A percentile compares a stretch with the other conserved stretches of the same genome.
Evolutionary conservation across 805 yeast species (phyloP).

Genomic region (Candida chauliodis): DNA sequence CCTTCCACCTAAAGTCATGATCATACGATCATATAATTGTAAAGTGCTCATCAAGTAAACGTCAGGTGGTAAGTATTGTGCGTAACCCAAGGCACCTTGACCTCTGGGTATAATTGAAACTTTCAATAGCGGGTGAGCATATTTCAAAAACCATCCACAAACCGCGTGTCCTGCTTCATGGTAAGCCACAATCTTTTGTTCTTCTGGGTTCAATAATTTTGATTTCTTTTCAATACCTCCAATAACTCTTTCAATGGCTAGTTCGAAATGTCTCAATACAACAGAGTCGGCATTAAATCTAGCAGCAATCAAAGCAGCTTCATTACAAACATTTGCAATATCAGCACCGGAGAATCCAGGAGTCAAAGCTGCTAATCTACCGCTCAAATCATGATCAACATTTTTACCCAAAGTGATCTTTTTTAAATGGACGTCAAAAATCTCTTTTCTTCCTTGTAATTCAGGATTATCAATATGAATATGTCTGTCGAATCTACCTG

Average conservation of each 20-base stretch:
- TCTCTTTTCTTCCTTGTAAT: conserved; percentile 89
- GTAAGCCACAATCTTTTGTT: conserved; percentile 87
- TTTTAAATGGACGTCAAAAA: conserved; percentile 79
- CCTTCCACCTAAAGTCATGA: conserved; percentile 96
- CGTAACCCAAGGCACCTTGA: conserved; percentile 95
- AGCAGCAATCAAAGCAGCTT: conserved; percentile 96
- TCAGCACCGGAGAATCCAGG: conserved; percentile 99
- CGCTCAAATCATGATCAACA: conserved; percentile 56
- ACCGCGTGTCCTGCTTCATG: conserved; percentile 99
- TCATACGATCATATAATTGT: conserved; percentile 86
- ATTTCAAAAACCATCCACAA: conserved; percentile 92
- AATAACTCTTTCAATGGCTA: conserved; percentile 94
- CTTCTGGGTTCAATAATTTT: conserved; percentile 77
- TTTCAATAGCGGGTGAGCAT: conserved; percentile 90
- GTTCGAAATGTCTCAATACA: conserved; percentile 78
- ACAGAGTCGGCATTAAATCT: conserved; percentile 72
- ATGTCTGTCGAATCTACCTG: conserved; percentile 97
- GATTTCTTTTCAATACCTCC: conserved; percentile 94
- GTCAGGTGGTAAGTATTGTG: conserved; percentile 95
- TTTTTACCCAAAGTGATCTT: conserved; percentile 58
- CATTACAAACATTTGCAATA: conserved; percentile 94
- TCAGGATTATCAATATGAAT: conserved; percentile 90
- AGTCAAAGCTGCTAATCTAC: conserved; percentile 89
- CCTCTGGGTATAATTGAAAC: conserved; percentile 97
- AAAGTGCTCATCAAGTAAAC: conserved; percentile 70